Conservation (phyloP, 768 basidiomycete species). For the Tricholoma terreum region DNA sequence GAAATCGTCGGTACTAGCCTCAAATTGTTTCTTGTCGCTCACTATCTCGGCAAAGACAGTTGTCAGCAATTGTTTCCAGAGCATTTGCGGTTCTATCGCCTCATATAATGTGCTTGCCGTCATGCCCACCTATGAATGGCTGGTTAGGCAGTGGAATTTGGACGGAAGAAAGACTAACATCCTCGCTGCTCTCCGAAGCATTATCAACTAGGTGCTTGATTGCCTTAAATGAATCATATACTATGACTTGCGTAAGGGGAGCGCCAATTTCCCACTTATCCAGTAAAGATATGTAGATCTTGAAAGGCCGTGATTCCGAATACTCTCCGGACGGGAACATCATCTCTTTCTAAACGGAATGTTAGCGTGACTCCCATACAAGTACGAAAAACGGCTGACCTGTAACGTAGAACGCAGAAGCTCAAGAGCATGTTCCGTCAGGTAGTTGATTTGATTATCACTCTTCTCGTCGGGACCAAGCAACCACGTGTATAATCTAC, state of each 20-base stretch:
- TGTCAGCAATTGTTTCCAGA: constrained; percentile 77
- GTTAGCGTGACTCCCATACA: constrained; percentile 2
- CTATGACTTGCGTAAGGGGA: constrained; percentile 70
- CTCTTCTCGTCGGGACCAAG: constrained; percentile 78
- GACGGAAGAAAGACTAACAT: constrained; percentile 42
- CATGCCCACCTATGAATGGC: constrained; percentile 54
- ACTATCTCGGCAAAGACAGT: constrained; percentile 54
- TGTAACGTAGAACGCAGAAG: constrained; percentile 68
- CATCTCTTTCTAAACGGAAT: constrained; percentile 67
- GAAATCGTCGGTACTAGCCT: constrained; percentile 37
- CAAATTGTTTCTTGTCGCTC: constrained; percentile 38
- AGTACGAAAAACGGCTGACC: constrained; percentile 32
- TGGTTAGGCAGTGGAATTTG: not conserved
- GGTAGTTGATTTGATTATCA: constrained; percentile 70
- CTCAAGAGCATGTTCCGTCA: constrained; percentile 67
- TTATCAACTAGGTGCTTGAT: constrained; percentile 55
- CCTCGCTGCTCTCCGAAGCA: constrained; percentile 52
- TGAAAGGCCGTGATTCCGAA: constrained; percentile 83
- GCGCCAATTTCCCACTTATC: constrained; percentile 98
- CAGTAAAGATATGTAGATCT: constrained; percentile 89
- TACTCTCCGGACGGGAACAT: constrained; percentile 67
- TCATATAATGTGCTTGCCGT: constrained; percentile 90
- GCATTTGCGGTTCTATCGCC: constrained; percentile 82
- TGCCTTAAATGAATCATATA: constrained; percentile 77
- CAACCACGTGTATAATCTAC: constrained; percentile 91